Percentiles rank a stretch among this genome's conserved stretches.
Evolutionary conservation across 1,284 basidiomycete species (phyloP).

Genomic region (Austroboletus rostrupii): DNA sequence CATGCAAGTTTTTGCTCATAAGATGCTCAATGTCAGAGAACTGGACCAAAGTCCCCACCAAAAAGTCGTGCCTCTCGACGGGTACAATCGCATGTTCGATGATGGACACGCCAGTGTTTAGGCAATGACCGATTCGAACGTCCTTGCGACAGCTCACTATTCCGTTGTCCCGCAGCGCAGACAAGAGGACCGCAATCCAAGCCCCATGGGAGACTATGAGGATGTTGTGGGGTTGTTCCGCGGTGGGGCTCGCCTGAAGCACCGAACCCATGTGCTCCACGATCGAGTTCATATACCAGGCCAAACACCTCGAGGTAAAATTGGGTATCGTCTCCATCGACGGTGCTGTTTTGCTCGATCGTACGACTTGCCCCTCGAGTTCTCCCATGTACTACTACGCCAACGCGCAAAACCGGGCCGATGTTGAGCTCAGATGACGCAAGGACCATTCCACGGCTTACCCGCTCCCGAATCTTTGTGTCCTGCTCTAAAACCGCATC

Average conservation of each 20-base stretch:
- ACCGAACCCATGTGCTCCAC: slow-evolving; percentile 34
- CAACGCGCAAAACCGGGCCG: neutral
- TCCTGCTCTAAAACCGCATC: slow-evolving; percentile 40
- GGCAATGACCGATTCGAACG: slow-evolving; percentile 42
- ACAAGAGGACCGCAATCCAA: slow-evolving; percentile 52
- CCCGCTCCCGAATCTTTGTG: slow-evolving; percentile 59
- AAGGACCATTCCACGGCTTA: slow-evolving; percentile 29
- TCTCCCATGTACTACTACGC: slow-evolving; percentile 56
- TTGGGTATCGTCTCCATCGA: slow-evolving; percentile 37
- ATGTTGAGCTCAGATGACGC: slow-evolving; percentile 1
- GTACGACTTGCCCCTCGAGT: slow-evolving; percentile 46
- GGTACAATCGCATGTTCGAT: slow-evolving; percentile 43
- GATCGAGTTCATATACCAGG: slow-evolving; percentile 60
- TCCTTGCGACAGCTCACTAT: slow-evolving; percentile 37
- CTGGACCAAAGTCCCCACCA: slow-evolving; percentile 42
- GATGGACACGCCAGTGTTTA: slow-evolving; percentile 55
- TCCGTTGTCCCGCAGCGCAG: slow-evolving; percentile 40
- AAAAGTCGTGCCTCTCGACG: slow-evolving; percentile 23
- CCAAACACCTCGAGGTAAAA: slow-evolving; percentile 45
- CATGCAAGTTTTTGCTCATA: slow-evolving; percentile 13
- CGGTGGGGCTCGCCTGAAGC: slow-evolving; percentile 9
- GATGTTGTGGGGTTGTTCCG: slow-evolving; percentile 31
- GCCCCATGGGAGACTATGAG: slow-evolving; percentile 67
- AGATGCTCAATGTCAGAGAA: slow-evolving; percentile 60
- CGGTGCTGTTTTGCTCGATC: slow-evolving; percentile 16